Evolutionary conservation across 306 rosid genomes (phyloP), one percentile per base, ranked within the genome.

Genomic region (Hippophae tibetana): DNA sequence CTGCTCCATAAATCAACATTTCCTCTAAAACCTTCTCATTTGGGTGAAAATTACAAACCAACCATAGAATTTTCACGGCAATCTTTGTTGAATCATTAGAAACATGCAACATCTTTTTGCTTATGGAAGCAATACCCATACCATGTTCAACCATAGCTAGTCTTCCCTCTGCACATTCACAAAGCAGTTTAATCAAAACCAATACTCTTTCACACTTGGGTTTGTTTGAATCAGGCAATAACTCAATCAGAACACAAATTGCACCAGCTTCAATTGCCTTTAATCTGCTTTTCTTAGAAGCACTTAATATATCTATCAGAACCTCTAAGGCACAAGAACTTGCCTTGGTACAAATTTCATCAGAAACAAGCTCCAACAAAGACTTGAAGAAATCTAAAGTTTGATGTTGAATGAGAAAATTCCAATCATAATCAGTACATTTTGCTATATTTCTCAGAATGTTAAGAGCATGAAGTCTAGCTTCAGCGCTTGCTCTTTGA

Each of bases 161-260:
- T 70, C 86, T 71, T 8, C 86, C 86, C 64, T 81, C 86, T 1
- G 86, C 80, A 43, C 81, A 68, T 46, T 77, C 78, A 43, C 86
- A 74, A 3, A 81, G 50, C 7, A 62, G 59, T 53, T 77, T 78
- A 11, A 74, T 26, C 46, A 81, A 47, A 18, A 60, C 47, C 46
- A 81, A 47, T 26, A 74, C 69, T 54, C 55, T 71, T 66, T 81
- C 86, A 57, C 78, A 71, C 55, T 60, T 74, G 12, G 80, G 62
- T 44, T 72, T 51, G 49, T 63, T 63, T 0, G 83, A 70, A 3
- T 81, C 86, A 2, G 72, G 78, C 2, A 81, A 61, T 1, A 74
- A 78, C 78, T 81, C 86, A 54, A 81, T 59, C 7, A 81, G 69
- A 9, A 77, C 58, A 27, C 80, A 71, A 12, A 81, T 62, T 0